These are phyloP conservation scores for Stygiomarasmius scandens DNA, from an alignment of 1,284 basidiomycete genomes.

Conservation along the genomic window DNA sequence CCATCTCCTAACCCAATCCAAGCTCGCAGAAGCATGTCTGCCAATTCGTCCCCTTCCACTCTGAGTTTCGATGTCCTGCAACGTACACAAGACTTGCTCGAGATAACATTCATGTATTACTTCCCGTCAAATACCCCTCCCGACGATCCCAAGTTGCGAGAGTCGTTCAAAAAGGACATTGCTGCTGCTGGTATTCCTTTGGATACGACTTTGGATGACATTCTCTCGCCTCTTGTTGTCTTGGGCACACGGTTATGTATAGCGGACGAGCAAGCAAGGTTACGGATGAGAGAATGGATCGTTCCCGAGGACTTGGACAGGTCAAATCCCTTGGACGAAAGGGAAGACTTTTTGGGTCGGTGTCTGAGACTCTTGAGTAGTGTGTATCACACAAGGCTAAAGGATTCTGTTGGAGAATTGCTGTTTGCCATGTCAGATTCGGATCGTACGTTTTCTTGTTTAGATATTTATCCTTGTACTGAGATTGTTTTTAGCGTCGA, in stretches of 20 bases:
- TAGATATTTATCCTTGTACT: neutral
- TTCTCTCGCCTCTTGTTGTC: constrained; percentile 17
- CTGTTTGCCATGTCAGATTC: constrained; percentile 80
- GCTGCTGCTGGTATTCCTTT: constrained; percentile 16
- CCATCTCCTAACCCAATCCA: constrained; percentile 44
- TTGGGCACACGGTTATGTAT: constrained; percentile 68
- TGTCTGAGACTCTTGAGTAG: constrained; percentile 78
- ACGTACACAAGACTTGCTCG: constrained; percentile 67
- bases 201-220: constrained; percentile 69
- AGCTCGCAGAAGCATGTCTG: constrained; percentile 22
- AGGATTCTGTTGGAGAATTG: constrained; percentile 83
- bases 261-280: constrained; percentile 59
- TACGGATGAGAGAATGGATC: constrained; percentile 63
- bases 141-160: constrained; percentile 58
- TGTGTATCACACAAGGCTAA: constrained; percentile 71
- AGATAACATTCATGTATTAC: constrained; percentile 62
- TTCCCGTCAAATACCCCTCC: constrained; percentile 45
- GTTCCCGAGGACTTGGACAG: constrained; percentile 82
- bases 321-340: constrained; percentile 68
- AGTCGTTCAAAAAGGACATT: constrained; percentile 47
- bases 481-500: constrained; percentile 2
- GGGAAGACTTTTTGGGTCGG: constrained; percentile 74
- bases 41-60: neutral
- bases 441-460: constrained; percentile 37
- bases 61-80: constrained; percentile 50